phyloP scores from a whole-genome alignment of 2,329 filamentous ascomycete genomes.

The Colletotrichum horii region DNA sequence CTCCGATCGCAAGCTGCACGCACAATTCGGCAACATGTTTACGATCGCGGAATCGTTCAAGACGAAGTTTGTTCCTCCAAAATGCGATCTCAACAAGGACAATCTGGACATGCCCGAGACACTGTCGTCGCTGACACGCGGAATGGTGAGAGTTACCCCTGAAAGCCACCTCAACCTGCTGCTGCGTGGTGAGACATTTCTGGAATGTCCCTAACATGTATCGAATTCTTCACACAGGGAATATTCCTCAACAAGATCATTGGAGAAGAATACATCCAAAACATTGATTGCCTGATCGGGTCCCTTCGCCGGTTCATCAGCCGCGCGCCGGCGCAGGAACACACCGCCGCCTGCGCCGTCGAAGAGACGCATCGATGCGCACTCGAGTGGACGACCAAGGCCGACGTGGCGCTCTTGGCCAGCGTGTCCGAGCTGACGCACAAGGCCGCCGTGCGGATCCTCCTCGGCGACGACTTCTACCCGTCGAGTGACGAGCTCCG shows the following conservation, averaged over 20 bases:
- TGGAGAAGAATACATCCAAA: constrained; percentile 14
- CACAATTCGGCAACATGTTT: constrained; percentile 14
- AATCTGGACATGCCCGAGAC: constrained; percentile 20
- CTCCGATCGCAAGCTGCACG: constrained; percentile 4
- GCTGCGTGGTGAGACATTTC: background rate
- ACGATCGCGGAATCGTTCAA: background rate
- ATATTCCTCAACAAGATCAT: constrained; percentile 24
- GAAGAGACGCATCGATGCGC: constrained; percentile 23
- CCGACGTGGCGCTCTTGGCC: constrained; percentile 15
- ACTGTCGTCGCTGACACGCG: constrained; percentile 15
- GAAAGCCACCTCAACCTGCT: background rate
- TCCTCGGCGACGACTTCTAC: constrained; percentile 27
- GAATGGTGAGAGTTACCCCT: constrained; percentile 15
- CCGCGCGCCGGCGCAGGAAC: background rate
- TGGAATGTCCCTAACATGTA: background rate
- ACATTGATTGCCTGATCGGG: constrained; percentile 3
- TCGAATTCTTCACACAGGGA: background rate
- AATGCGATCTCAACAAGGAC: constrained; percentile 9
- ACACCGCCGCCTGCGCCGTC: constrained; percentile 8
- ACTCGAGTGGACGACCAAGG: constrained; percentile 4
- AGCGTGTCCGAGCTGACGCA: constrained; percentile 17
- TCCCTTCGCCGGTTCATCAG: constrained; percentile 20
- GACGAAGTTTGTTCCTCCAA: constrained; percentile 3
- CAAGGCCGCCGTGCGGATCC: constrained; percentile 11
- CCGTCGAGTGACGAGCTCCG: constrained; percentile 15